phyloP scores from a whole-genome alignment of 2,329 filamentous ascomycete species.

The Trichoderma aggressivum region DNA sequence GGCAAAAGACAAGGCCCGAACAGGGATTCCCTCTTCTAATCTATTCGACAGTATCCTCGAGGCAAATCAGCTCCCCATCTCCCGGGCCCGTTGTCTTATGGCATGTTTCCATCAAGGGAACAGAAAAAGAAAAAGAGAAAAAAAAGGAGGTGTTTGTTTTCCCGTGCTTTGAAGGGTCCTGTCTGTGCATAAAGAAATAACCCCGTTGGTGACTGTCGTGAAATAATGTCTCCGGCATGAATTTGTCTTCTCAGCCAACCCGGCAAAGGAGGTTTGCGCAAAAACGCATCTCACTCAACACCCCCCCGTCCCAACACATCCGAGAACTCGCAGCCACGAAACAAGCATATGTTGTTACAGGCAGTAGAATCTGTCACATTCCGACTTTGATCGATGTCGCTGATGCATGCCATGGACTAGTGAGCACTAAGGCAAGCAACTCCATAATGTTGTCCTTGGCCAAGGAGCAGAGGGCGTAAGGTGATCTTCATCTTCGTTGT shows the following conservation, averaged over 20 bases:
- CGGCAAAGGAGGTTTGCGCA: background rate
- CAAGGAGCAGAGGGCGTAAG: background rate
- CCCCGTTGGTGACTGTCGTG: background rate
- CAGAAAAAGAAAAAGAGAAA: background rate
- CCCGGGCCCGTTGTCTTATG: background rate
- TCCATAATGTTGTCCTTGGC: background rate
- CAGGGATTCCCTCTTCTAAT: background rate
- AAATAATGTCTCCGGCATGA: background rate
- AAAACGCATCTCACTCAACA: background rate
- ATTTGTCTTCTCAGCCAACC: background rate
- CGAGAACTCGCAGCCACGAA: background rate
- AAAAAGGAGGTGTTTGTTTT: background rate
- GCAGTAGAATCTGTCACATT: background rate
- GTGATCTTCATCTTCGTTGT: background rate
- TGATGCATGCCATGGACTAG: background rate
- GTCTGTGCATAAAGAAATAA: background rate
- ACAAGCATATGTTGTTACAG: background rate
- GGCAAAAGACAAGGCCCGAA: background rate
- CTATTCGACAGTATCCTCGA: background rate
- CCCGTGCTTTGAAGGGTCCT: background rate
- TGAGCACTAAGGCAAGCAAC: slow-evolving; percentile 9
- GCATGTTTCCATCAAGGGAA: background rate
- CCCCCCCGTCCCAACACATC: background rate
- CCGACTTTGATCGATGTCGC: background rate
- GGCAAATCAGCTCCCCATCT: background rate